Percentiles rank a stretch among this genome's conserved stretches.
These are phyloP conservation scores for Hymenochaete sp. DNA, from an alignment of 1,284 basidiomycete species.

Conservation along the genomic window DNA sequence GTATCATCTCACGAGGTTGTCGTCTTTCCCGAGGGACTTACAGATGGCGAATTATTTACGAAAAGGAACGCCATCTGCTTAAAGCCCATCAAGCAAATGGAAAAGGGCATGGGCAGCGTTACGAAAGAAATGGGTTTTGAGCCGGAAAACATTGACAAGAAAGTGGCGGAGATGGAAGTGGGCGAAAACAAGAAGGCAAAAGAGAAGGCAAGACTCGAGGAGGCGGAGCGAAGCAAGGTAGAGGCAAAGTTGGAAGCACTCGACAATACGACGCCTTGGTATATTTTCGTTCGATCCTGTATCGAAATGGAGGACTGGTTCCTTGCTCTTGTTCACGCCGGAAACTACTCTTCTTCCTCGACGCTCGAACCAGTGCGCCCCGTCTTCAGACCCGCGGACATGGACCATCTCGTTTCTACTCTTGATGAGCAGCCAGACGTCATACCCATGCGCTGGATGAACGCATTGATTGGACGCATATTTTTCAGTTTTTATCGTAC, in stretches of 20 bases:
- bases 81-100: conserved; percentile 27
- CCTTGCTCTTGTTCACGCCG: conserved; percentile 73
- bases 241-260: conserved; percentile 41
- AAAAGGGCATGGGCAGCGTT: conserved; percentile 38
- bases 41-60: conserved; percentile 82
- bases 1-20: conserved; percentile 66
- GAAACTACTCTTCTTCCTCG: conserved; percentile 48
- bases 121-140: conserved; percentile 46
- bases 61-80: conserved; percentile 83
- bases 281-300: conserved; percentile 78
- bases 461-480: conserved; percentile 84
- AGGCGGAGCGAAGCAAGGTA: conserved; percentile 39
- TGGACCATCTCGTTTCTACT: conserved; percentile 75
- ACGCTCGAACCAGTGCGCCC: conserved; percentile 46
- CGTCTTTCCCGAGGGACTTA: conserved; percentile 62
- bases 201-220: conserved; percentile 36
- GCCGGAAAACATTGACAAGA: conserved; percentile 31
- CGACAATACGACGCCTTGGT: conserved; percentile 64
- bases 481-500: conserved; percentile 92
- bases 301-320: conserved; percentile 97
- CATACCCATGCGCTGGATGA: conserved; percentile 95
- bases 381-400: conserved; percentile 73
- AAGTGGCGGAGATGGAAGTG: conserved; percentile 29
- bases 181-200: conserved; percentile 34
- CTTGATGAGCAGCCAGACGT: conserved; percentile 91